Evolutionary conservation across 345 rosid species (phyloP), one percentile per base, ranked within the genome.

Genomic region (Lepidium didymum): DNA sequence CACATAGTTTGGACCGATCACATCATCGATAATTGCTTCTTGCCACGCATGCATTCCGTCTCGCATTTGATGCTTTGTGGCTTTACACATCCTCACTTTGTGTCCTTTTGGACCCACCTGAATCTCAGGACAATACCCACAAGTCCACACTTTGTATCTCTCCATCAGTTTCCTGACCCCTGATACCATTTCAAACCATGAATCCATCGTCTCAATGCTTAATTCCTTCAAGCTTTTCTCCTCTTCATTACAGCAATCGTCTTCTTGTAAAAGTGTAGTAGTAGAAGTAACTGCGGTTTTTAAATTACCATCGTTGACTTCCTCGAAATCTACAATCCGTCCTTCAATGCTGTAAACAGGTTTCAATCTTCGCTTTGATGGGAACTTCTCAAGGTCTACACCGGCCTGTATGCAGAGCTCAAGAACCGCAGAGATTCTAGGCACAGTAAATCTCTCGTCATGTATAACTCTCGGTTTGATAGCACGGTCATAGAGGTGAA

Each of bases 51-150:
- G 96, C 80, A 86, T 75, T 62, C 98, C 94, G 23, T 88, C 78
- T 31, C 96, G 84, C 69, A 86, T 70, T 79, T 86, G 92, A 74
- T 90, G 98, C 76, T 85, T 85, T 0, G 89, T 84, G 6, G 93
- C 90, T 83, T 75, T 86, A 81, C 98, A 90, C 83, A 84, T 82
- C 78, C 87, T 85, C 12, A 90, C 92, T 74, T 88, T 92, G 72
- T 86, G 97, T 56, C 96, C 98, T 81, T 82, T 88, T 3, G 96
- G 96, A 59, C 98, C 93, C 8, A 92, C 97, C 78, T 92, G 97
- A 73, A 90, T 85, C 86, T 88, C 88, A 16, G 90, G 85, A 68
- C 96, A 88, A 40, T 84, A 88, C 31, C 93, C 96, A 43, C 92
- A 92, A 3, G 92, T 87, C 84, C 89, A 82, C 70, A 86, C 96